Base-by-base conservation (phyloP, 2,329 filamentous ascomycete species). In the Zasmidium citrigriseum region DNA sequence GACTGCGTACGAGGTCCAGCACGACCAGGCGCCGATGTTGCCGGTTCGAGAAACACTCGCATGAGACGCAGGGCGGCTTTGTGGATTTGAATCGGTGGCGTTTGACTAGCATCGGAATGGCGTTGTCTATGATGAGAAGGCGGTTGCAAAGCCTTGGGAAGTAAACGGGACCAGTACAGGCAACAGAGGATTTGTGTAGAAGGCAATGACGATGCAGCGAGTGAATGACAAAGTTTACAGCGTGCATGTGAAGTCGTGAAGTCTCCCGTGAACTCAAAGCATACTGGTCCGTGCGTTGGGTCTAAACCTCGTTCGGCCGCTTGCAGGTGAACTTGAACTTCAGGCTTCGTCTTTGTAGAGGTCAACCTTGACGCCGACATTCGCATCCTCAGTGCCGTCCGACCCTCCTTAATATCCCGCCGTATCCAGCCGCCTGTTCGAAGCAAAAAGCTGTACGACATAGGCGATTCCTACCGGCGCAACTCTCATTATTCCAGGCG, bases 1-100 rank as follows among this genome's bases (percentile, higher is more conserved):
- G 58, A 68, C 66, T 22, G 63, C 54, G 21, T 64, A 68, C 46
- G 58, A 63, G 12, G 61, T 70, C 11, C 61, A 69, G 52, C 65
- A 67, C 50, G 64, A 69, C 34, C 44, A 59, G 46, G 61, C 47
- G 50, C 66, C 66, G 1, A 65, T 66, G 58, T 47, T 69, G 44
- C 55, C 56, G 24, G 34, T 45, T 59, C 24, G 50, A 38, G 59
- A 25, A n/a, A 24, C 20, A 12, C 55, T 51, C 44, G 61, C 59
- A 60, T 64, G 47, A 61, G 18, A 48, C 24, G 29, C 22, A 44
- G 20, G 10, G 14, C 45, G 45, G 45, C 49, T 23, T 47, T 54
- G 25, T 54, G 34, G 34, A 41, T 41, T 41, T 41, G 34, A n/a
- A n/a, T 45, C 25, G 34, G 22, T 27, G 52, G 38, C 24, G 41